Evolutionary conservation across 805 yeast genomes (phyloP), one percentile per base, ranked within the genome.

Genomic region (Metschnikowia noctiluminum): DNA sequence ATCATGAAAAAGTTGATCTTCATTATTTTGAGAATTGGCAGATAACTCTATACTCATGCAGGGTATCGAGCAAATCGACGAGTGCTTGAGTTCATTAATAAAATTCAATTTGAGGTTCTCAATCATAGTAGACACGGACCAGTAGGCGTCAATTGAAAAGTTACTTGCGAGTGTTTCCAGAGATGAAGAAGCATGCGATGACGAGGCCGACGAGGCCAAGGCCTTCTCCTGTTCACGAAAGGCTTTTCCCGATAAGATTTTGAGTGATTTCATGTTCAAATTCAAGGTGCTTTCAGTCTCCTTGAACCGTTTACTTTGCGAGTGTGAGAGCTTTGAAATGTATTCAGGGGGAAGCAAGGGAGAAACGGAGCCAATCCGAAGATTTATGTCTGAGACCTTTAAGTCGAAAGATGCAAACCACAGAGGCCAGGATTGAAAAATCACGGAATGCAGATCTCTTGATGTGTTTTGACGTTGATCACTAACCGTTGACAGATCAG

Each of bases 341-440:
- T 21, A 58, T 52, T 43, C 52, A 38, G 43, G 57, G 40, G 52
- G 71, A 7, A 72, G 64, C 35, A 73, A 58, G 1, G 72, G 66
- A 7, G 76, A 71, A 16, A 75, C 56, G 2, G 77, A 69, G 0
- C 76, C 77, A 11, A 73, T 43, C 30, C 52, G 46, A 5, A 73
- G 36, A 9, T 53, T 53, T 26, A 59, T 35, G 6, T 53, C 46
- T n/a, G 49, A 42, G 13, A 64, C 28, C 7, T 44, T 45, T 21
- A 66, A 26, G 16, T 59, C 56, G 14, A 60, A 44, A 11, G 62
- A 64, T 2, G 66, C 50, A 12, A 73, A 45, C 76, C 76, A 73
- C 5, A 50, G 36, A 0, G 77, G 77, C 12, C 69, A 52, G 21
- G 57, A 40, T 8, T 45, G 46, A 51, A 68, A 67, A 5, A 65